These are phyloP conservation scores for Candida palmyrensis DNA, from an alignment of 805 yeast genomes.

Conservation along the genomic window DNA sequence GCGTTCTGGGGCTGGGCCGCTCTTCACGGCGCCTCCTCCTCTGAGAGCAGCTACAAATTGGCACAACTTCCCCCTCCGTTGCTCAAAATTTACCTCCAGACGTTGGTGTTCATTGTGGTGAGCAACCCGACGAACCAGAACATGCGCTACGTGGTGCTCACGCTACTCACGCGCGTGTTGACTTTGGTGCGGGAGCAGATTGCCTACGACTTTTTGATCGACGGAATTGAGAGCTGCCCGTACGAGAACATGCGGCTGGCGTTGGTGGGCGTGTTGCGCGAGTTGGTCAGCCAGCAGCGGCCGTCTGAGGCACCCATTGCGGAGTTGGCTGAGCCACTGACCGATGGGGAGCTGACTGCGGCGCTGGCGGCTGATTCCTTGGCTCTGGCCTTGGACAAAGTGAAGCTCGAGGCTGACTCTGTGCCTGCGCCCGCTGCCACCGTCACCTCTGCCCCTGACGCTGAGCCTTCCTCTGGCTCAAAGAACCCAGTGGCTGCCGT, in stretches of 20 bases:
- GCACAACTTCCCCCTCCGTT: slow-evolving; percentile 24
- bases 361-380: slow-evolving; percentile 1
- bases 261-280: slow-evolving; percentile 64
- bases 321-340: neutral
- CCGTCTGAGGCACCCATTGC: too few relatives aligned
- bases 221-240: slow-evolving; percentile 64
- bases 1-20: slow-evolving; percentile 38
- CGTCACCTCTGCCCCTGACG: neutral
- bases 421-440: neutral
- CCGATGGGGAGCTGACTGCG: neutral
- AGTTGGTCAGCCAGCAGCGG: slow-evolving; percentile 38
- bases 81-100: slow-evolving; percentile 26
- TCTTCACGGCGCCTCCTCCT: slow-evolving; percentile 9
- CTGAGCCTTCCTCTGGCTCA: neutral
- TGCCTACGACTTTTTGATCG: slow-evolving; percentile 56
- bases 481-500: neutral
- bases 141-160: slow-evolving; percentile 43
- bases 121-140: slow-evolving; percentile 18
- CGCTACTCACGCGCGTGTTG: slow-evolving; percentile 61
- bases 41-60: slow-evolving; percentile 22
- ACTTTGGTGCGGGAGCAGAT: slow-evolving; percentile 51
- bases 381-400: too few relatives aligned
- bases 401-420: too few relatives aligned
- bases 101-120: slow-evolving; percentile 18
- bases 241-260: slow-evolving; percentile 55